Percentiles rank a stretch among this genome's conserved stretches.
Evolutionary conservation across 2,329 filamentous ascomycete genomes (phyloP).

Genomic region (Calycina herbarum): DNA sequence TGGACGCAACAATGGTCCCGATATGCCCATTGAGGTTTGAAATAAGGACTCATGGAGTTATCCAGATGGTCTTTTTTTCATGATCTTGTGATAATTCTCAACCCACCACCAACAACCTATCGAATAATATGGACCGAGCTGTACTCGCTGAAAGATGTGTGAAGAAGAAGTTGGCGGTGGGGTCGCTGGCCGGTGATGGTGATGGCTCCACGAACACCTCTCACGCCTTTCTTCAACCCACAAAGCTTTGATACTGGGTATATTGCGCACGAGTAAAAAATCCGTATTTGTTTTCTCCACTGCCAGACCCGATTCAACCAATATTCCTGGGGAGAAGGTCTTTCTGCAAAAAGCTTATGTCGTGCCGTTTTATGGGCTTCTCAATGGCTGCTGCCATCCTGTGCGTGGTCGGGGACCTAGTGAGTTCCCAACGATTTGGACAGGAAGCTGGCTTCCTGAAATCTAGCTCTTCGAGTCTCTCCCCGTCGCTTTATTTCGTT

Average conservation of each 20-base stretch:
- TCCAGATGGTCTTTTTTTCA: not conserved
- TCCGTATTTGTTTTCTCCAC: not conserved
- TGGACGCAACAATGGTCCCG: not conserved
- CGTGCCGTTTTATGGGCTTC: not conserved
- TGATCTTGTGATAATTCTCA: not conserved
- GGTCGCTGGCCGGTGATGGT: not conserved
- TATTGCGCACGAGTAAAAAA: not conserved
- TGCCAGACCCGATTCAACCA: not conserved
- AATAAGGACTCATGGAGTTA: not conserved
- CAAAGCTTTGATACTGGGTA: not conserved
- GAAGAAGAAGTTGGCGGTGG: not conserved
- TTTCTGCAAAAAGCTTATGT: not conserved
- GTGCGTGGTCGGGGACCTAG: not conserved
- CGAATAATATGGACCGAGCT: not conserved
- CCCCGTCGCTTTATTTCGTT: not conserved
- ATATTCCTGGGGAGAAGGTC: not conserved
- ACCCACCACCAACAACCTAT: not conserved
- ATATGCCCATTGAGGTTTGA: not conserved
- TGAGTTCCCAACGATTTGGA: not conserved
- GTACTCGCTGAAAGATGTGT: not conserved
- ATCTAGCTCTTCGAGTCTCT: not conserved
- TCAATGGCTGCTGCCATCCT: not conserved
- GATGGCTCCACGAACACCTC: not conserved
- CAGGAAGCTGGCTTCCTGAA: not conserved
- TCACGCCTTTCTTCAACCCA: not conserved